Conservation (phyloP, 2,329 filamentous ascomycete species). For the Colletotrichum salicis region DNA sequence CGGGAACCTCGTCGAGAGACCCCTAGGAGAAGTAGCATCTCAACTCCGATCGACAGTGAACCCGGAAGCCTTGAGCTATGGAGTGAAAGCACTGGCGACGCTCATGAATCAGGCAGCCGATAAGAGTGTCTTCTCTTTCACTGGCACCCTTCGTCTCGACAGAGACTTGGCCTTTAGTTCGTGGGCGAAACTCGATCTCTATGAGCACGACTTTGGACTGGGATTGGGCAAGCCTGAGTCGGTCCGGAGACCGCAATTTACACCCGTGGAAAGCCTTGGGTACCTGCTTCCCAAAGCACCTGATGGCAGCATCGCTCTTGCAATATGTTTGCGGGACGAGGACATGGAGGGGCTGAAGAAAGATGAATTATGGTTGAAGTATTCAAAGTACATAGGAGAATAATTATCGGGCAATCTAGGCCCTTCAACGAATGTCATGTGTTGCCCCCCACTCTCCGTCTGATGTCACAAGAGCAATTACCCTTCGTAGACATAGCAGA, state of each 20-base stretch:
- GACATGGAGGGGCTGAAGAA: slow-evolving; percentile 56
- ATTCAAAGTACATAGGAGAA: slow-evolving; percentile 49
- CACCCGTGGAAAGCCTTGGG: slow-evolving; percentile 56
- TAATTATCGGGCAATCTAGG: background rate
- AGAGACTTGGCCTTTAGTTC: slow-evolving; percentile 64
- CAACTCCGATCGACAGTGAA: slow-evolving; percentile 52
- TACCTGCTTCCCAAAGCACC: slow-evolving; percentile 59
- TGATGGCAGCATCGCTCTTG: slow-evolving; percentile 56
- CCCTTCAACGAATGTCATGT: background rate
- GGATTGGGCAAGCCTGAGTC: slow-evolving; percentile 57
- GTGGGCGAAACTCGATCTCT: slow-evolving; percentile 60
- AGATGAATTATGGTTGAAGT: slow-evolving; percentile 55
- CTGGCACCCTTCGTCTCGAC: slow-evolving; percentile 47
- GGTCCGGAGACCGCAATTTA: slow-evolving; percentile 60
- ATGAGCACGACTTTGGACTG: slow-evolving; percentile 58
- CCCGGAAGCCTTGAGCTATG: slow-evolving; percentile 46
- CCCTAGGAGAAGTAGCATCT: slow-evolving; percentile 31
- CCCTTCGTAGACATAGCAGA: background rate
- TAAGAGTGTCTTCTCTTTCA: slow-evolving; percentile 48
- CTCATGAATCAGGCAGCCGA: slow-evolving; percentile 47
- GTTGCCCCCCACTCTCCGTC: background rate
- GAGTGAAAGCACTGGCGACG: slow-evolving; percentile 55
- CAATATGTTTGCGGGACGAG: slow-evolving; percentile 57
- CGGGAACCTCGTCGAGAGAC: slow-evolving; percentile 41
- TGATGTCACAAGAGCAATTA: background rate